A percentile compares a stretch with the other conserved stretches of the same genome.
Conservation (phyloP, 2,329 filamentous ascomycete genomes). For the Colletotrichum endophyticum region DNA sequence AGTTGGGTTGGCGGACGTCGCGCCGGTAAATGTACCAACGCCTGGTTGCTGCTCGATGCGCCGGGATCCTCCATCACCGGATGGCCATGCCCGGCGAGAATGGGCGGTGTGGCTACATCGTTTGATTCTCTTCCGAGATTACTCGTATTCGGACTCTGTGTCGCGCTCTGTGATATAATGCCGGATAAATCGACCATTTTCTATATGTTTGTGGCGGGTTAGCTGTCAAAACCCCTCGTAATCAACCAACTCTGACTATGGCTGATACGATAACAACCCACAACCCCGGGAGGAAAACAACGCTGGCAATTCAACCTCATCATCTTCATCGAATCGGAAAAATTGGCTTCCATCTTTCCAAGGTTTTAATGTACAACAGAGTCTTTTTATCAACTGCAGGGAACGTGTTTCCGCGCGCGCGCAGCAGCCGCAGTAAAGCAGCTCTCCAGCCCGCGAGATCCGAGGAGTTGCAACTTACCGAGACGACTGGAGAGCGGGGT, state of each 20-base stretch:
- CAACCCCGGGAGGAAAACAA: neutral
- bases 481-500: constrained; percentile 20
- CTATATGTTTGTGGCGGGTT: constrained; percentile 5
- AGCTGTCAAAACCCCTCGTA: neutral
- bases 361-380: neutral
- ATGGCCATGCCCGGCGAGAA: neutral
- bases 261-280: neutral
- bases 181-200: constrained; percentile 23
- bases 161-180: constrained; percentile 18
- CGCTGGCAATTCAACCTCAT: neutral
- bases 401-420: neutral
- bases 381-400: neutral
- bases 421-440: neutral
- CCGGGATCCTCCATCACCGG: neutral
- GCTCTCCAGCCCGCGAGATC: neutral
- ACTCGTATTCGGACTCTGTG: constrained; percentile 1
- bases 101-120: neutral
- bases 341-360: neutral
- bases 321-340: neutral
- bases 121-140: neutral
- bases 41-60: neutral
- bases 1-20: neutral
- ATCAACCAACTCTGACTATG: neutral
- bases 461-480: constrained; percentile 10
- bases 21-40: neutral